Conservation (phyloP, 176 grass and related monocot genomes). For the barley (Hordeum vulgare) region DNA sequence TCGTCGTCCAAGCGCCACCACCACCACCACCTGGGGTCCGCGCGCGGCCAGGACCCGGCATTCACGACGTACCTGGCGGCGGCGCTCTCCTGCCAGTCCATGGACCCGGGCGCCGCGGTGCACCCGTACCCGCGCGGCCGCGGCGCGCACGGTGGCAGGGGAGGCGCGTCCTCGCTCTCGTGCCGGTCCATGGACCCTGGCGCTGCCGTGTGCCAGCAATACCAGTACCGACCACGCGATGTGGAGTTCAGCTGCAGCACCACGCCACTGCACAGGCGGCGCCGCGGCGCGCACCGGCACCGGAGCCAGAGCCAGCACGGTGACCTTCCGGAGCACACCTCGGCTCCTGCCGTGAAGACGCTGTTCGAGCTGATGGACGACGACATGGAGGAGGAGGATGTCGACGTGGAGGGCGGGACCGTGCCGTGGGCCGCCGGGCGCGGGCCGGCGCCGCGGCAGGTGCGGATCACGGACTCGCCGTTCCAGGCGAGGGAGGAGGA, state of each 20-base stretch:
- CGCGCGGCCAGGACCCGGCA: neutral
- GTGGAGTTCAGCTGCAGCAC: constrained; percentile 88
- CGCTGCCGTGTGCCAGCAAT: constrained; percentile 27
- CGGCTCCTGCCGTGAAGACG: constrained; percentile 27
- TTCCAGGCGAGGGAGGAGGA: constrained; percentile 39
- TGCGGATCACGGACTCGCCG: constrained; percentile 68
- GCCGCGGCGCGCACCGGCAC: neutral
- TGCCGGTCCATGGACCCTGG: constrained; percentile 66
- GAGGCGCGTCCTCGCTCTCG: constrained; percentile 13
- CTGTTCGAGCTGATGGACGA: constrained; percentile 52
- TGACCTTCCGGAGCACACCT: neutral
- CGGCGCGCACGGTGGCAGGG: neutral
- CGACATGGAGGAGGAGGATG: neutral
- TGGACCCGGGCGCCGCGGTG: constrained; percentile 54
- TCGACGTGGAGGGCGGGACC: neutral
- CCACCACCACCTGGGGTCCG: neutral
- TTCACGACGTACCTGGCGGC: constrained; percentile 11
- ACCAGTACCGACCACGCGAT: constrained; percentile 54
- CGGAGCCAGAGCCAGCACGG: neutral
- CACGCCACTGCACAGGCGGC: constrained; percentile 46
- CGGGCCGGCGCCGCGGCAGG: constrained; percentile 1
- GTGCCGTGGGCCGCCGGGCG: neutral
- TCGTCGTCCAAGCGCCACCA: constrained; percentile 27
- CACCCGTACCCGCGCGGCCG: constrained; percentile 29
- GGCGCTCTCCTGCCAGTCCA: constrained; percentile 49